Conservation (phyloP, 306 rosid genomes). For the Quercus engelmannii region DNA sequence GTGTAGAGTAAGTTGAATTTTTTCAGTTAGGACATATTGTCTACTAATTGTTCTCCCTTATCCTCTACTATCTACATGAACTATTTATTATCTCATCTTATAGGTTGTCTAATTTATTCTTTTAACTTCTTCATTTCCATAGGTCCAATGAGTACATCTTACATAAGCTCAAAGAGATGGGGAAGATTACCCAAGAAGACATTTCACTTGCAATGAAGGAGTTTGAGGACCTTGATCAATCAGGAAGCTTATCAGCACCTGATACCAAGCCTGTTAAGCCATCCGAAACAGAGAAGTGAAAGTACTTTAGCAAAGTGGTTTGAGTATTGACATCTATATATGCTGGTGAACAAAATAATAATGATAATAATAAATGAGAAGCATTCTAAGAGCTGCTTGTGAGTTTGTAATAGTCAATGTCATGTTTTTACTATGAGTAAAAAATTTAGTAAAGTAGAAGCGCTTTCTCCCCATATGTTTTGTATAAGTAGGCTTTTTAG, state of each 20-base stretch:
- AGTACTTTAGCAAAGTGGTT: not conserved
- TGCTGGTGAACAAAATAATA: not conserved
- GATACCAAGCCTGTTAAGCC: constrained; percentile 62
- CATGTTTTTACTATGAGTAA: not conserved
- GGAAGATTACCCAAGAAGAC: constrained; percentile 79
- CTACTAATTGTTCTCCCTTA: not conserved
- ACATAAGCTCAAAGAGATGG: constrained; percentile 85
- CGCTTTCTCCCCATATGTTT: not conserved
- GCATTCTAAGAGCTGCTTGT: not conserved
- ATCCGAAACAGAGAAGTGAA: constrained; percentile 23
- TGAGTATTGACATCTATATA: not conserved
- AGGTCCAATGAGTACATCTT: constrained; percentile 76
- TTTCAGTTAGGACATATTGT: not conserved
- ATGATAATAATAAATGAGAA: not conserved
- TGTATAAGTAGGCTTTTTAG: not conserved
- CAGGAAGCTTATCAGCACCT: constrained; percentile 62
- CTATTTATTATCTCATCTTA: not conserved
- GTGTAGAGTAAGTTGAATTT: constrained; percentile 63
- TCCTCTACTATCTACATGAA: too few species aligned
- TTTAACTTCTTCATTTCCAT: not conserved
- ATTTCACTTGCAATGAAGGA: constrained; percentile 58
- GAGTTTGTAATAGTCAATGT: not conserved
- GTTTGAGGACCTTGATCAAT: constrained; percentile 79
- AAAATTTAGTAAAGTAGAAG: not conserved
- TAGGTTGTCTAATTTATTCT: not conserved